Conservation (phyloP, 2,329 filamentous ascomycete genomes). For the Emmonsiellopsis sp. region DNA sequence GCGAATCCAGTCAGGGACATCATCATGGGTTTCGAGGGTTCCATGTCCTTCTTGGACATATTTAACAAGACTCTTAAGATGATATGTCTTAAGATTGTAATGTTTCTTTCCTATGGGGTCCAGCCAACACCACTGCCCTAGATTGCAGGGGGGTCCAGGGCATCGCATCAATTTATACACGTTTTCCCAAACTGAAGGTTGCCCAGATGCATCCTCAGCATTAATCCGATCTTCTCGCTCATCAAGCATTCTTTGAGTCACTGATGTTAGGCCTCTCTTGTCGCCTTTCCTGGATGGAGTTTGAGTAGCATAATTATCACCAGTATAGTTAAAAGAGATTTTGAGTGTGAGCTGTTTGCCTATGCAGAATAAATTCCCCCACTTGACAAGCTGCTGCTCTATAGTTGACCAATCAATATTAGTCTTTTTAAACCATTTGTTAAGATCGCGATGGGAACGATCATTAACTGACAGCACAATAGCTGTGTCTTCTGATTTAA, state of each 20-base stretch:
- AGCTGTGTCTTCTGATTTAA: too few relatives aligned
- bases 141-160: neutral
- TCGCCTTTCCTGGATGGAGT: neutral
- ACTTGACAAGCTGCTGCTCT: slow-evolving; percentile 20
- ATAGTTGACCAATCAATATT: slow-evolving; percentile 22
- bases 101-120: slow-evolving; percentile 26
- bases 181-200: slow-evolving; percentile 8
- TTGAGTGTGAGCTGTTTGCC: slow-evolving; percentile 23
- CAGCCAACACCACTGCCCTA: slow-evolving; percentile 25
- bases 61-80: slow-evolving; percentile 21
- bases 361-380: slow-evolving; percentile 17
- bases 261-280: slow-evolving; percentile 8
- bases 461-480: slow-evolving; percentile 19
- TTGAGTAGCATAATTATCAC: slow-evolving; percentile 5
- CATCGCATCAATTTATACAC: slow-evolving; percentile 10
- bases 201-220: slow-evolving; percentile 4
- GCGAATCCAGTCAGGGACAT: slow-evolving; percentile 22
- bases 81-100: slow-evolving; percentile 20
- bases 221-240: slow-evolving; percentile 7
- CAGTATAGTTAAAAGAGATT: slow-evolving; percentile 24
- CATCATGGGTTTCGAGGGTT: slow-evolving; percentile 16
- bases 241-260: slow-evolving; percentile 8
- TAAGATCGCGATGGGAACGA: slow-evolving; percentile 21
- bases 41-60: slow-evolving; percentile 18
- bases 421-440: slow-evolving; percentile 19